A percentile compares a stretch with the other conserved stretches of the same genome.
Conservation (phyloP, 768 basidiomycete genomes). For the Russula compacta region DNA sequence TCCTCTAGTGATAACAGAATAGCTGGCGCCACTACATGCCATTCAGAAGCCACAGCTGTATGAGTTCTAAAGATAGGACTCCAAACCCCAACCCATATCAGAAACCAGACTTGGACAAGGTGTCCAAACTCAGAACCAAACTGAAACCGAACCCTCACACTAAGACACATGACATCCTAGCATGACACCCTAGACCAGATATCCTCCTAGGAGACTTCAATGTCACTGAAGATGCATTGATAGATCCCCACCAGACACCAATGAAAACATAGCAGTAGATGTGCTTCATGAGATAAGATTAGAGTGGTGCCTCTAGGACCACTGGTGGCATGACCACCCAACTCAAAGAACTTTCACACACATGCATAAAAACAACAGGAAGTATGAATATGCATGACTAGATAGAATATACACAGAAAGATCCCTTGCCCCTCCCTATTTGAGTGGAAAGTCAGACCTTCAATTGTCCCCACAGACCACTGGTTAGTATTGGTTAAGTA, state of each 20-base stretch:
- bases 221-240: not conserved
- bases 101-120: too few relatives aligned
- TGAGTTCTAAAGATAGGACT: too few relatives aligned
- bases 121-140: too few relatives aligned
- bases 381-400: not conserved
- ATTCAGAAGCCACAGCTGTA: too few relatives aligned
- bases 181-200: not conserved
- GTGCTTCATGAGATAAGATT: not conserved
- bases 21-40: too few relatives aligned
- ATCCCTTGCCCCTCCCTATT: too few relatives aligned
- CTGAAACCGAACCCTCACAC: too few relatives aligned
- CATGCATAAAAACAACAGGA: not conserved
- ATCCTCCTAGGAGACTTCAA: slow-evolving; percentile 4
- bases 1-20: too few relatives aligned
- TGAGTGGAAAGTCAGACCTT: not conserved
- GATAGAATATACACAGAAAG: not conserved
- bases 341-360: not conserved
- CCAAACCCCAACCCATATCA: too few relatives aligned
- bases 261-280: not conserved
- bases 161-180: too few relatives aligned
- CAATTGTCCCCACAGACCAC: not conserved
- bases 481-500: not conserved
- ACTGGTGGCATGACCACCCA: not conserved
- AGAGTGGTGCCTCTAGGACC: not conserved
- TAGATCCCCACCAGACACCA: not conserved